Base-by-base conservation (phyloP, 768 basidiomycete species). In the Trametes cubensis region DNA sequence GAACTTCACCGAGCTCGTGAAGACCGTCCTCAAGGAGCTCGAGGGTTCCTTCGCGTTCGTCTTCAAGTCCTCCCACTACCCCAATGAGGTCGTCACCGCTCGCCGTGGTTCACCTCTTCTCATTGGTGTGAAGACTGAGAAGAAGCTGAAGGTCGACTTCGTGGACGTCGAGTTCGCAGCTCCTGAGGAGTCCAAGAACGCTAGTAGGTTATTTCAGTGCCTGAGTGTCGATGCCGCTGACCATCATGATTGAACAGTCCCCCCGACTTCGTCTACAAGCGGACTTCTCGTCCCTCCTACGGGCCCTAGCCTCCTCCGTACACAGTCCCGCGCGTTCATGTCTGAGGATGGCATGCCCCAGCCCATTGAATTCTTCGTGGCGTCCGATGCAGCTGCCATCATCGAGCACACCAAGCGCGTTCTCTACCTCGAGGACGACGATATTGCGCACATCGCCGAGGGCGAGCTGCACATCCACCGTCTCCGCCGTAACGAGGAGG, bases 41-140 rank as follows among this genome's bases (percentile, higher is more conserved):
- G 94, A 99, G 79, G 97, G 97, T 44, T 98, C 97, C 2, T 99
- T 98, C 69, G 97, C 97, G 18, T 96, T 99, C 77, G 95, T 98
- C 68, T 98, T 99, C 90, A 98, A 97, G 80, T 97, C 95, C 6
- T 76, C 75, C 38, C 95, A 98, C 79, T 99, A 86, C 82, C 97
- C 97, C 45, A 92, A 96, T 67, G 92, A 98, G 75, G 85, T 95
- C 66, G 95, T 98, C 64, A 92, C 92, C 53, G 94, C 95, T 60
- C 94, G 95, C 69, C 92, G 97, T 71, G 97, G 97, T 68, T 98
- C 96, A 15, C 97, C 97, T 28, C 86, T 99, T 30, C 78, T 98
- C 60, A 86, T 99, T 71, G 97, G 97, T 79, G 96, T 99, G 73
- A 98, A 98, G 88, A 98, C 97, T 18, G 96, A 99, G 74, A 95